A percentile compares a stretch with the other conserved stretches of the same genome.
Conservation (phyloP, 1,284 basidiomycete species). For the Kwoniella shivajii region DNA sequence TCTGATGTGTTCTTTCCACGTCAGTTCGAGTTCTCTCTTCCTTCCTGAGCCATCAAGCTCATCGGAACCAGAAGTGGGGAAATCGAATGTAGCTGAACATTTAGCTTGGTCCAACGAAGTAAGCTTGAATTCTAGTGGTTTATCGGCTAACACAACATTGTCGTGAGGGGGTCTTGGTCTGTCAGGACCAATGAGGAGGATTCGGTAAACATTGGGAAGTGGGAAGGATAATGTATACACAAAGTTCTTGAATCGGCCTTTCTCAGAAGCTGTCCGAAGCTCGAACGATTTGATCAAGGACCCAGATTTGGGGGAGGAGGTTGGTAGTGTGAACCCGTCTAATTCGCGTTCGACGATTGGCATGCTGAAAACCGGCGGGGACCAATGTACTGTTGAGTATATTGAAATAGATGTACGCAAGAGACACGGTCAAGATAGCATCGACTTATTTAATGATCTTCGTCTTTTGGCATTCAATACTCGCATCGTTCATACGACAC, state of each 20-base stretch:
- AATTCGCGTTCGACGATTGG: constrained; percentile 22
- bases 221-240: constrained; percentile 49
- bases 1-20: constrained; percentile 41
- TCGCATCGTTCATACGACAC: not conserved
- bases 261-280: constrained; percentile 21
- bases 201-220: constrained; percentile 43
- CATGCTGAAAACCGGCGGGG: constrained; percentile 15
- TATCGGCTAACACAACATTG: constrained; percentile 44
- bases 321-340: constrained; percentile 13
- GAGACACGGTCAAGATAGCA: no score
- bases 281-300: constrained; percentile 27
- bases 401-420: no score
- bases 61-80: constrained; percentile 29
- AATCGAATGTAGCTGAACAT: constrained; percentile 32
- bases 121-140: constrained; percentile 34
- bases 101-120: constrained; percentile 21
- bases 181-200: constrained; percentile 47
- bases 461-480: not conserved
- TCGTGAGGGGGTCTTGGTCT: constrained; percentile 51
- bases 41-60: constrained; percentile 26
- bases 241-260: constrained; percentile 36
- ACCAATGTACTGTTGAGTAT: no score
- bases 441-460: not conserved
- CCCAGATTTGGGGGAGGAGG: constrained; percentile 14
- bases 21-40: constrained; percentile 32